phyloP scores from a whole-genome alignment of 768 basidiomycete species.

The Phaffia australis region DNA sequence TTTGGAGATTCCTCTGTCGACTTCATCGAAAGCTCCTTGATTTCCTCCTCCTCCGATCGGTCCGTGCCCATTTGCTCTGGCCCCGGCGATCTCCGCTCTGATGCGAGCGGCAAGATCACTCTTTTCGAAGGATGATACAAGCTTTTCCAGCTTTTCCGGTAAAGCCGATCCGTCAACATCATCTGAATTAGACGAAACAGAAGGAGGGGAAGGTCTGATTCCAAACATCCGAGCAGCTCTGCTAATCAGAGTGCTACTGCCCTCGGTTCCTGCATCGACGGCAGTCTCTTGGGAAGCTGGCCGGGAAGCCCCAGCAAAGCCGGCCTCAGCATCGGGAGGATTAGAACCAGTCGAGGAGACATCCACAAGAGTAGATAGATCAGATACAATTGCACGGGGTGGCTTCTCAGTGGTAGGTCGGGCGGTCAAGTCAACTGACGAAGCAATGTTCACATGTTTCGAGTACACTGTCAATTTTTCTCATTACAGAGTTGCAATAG shows the following conservation, averaged over 20 bases:
- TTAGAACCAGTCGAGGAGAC: not conserved
- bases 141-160: constrained; percentile 47
- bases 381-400: constrained; percentile 4
- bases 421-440: constrained; percentile 60
- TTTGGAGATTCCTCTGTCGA: constrained; percentile 31
- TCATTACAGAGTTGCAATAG: not conserved
- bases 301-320: constrained; percentile 1
- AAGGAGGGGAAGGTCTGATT: constrained; percentile 25
- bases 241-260: constrained; percentile 24
- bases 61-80: constrained; percentile 18
- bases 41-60: constrained; percentile 22
- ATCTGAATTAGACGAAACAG: not conserved
- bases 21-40: constrained; percentile 2
- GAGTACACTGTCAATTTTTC: not conserved
- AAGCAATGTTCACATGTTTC: not conserved
- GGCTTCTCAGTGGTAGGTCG: constrained; percentile 41
- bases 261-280: constrained; percentile 26
- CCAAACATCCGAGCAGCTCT: constrained; percentile 34
- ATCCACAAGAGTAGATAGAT: too few species aligned
- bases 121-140: constrained; percentile 61
- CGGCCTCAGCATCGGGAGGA: constrained; percentile 21
- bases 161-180: constrained; percentile 35
- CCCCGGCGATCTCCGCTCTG: constrained; percentile 48
- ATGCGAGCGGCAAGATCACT: constrained; percentile 59
- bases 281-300: constrained; percentile 20